These are phyloP conservation scores for Citrus sp. DNA, from an alignment of 345 rosid genomes.

Conservation along the genomic window DNA sequence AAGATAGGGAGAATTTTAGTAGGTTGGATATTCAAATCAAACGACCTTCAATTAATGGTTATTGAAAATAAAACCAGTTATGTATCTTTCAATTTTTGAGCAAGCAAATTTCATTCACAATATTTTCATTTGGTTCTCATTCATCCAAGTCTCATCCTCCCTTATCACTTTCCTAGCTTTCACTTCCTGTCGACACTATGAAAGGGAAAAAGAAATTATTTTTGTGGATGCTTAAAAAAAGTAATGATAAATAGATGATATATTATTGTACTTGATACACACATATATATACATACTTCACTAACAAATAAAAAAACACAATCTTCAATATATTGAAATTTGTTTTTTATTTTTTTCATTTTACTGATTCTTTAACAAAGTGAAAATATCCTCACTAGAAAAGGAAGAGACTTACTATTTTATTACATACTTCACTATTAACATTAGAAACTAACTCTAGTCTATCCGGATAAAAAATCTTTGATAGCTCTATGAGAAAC, in stretches of 20 bases:
- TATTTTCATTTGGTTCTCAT: constrained; percentile 38
- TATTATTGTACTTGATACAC: background rate
- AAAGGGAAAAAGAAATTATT: constrained; percentile 1
- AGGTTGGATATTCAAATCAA: background rate
- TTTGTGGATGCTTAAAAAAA: constrained; percentile 1
- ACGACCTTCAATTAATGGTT: constrained; percentile 23
- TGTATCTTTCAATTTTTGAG: background rate
- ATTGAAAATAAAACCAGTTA: constrained; percentile 3
- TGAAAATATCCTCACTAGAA: accelerated
- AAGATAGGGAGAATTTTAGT: background rate
- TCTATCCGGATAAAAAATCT: too few species aligned
- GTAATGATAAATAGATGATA: background rate
- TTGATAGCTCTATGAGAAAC: constrained; percentile 12
- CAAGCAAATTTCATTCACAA: background rate
- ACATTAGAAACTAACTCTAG: too few species aligned
- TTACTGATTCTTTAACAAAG: too few species aligned
- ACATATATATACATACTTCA: too few species aligned
- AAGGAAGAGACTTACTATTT: too few species aligned
- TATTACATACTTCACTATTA: too few species aligned
- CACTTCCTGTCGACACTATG: background rate
- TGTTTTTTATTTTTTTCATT: too few species aligned
- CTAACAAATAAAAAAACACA: too few species aligned
- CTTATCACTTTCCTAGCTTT: constrained; percentile 10
- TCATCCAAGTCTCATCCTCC: constrained; percentile 30
- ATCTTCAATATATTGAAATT: too few species aligned